Evolutionary conservation across 768 basidiomycete species (phyloP).

Genomic region (Mycena indigotica): DNA sequence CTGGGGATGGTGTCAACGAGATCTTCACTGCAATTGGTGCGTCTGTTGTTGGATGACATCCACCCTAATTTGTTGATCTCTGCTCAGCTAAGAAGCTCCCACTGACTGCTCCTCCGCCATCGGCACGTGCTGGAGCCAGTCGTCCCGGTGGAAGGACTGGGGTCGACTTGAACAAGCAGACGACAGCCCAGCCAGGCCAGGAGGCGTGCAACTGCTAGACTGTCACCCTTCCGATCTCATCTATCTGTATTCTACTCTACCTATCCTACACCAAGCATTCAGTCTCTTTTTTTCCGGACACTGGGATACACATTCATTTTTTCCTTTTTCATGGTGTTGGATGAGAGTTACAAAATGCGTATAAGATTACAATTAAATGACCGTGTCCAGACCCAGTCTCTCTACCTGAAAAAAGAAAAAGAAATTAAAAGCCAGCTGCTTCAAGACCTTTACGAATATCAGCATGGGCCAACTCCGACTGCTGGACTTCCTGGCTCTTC

Average conservation of each 20-base stretch:
- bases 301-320: slow-evolving; percentile 44
- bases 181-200: slow-evolving; percentile 48
- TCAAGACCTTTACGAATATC: slow-evolving; percentile 70
- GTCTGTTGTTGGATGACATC: slow-evolving; percentile 25
- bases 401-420: no score
- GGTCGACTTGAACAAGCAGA: slow-evolving; percentile 81
- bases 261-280: slow-evolving; percentile 25
- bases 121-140: slow-evolving; percentile 55
- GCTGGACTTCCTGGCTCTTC: slow-evolving; percentile 62
- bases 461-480: slow-evolving; percentile 58
- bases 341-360: neutral
- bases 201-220: slow-evolving; percentile 79
- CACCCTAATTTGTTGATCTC: slow-evolving; percentile 7
- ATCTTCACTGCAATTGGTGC: slow-evolving; percentile 86
- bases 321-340: neutral
- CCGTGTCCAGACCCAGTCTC: neutral
- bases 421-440: slow-evolving; percentile 61
- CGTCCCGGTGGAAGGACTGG: slow-evolving; percentile 61
- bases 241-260: slow-evolving; percentile 35
- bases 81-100: slow-evolving; percentile 83
- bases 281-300: slow-evolving; percentile 28
- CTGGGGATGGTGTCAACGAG: slow-evolving; percentile 81
- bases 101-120: slow-evolving; percentile 69
- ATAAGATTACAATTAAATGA: slow-evolving; percentile 11
- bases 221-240: slow-evolving; percentile 19